A percentile compares a stretch with the other conserved stretches of the same genome.
Conservation (phyloP, 305 asterid genomes). For the Euphrasia arctica region DNA sequence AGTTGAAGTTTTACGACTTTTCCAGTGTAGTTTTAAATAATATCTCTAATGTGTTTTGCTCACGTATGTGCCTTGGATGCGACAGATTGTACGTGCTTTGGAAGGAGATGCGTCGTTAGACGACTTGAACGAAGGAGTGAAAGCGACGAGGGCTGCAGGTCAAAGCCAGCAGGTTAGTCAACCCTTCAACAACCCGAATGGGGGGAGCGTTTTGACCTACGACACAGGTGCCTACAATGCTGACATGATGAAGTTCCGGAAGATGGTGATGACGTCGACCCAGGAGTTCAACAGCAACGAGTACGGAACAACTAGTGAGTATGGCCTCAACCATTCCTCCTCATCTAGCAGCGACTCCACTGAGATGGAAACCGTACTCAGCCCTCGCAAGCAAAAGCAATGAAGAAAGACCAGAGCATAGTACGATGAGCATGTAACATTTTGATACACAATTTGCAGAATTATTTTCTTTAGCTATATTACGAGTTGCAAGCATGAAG, state of each 20-base stretch:
- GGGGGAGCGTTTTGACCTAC: constrained; percentile 3
- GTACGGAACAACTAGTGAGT: constrained; percentile 34
- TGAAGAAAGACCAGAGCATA: neutral
- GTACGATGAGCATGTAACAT: no score
- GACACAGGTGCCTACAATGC: constrained; percentile 35
- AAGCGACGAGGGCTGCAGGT: constrained; percentile 12
- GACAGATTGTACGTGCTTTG: constrained; percentile 36
- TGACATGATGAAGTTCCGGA: constrained; percentile 35
- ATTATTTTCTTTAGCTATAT: no score
- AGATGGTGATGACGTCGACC: constrained; percentile 31
- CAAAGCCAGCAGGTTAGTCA: constrained; percentile 17
- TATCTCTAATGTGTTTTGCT: neutral
- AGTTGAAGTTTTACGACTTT: no score
- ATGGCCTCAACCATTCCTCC: constrained; percentile 37
- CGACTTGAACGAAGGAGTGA: constrained; percentile 32
- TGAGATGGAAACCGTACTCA: constrained; percentile 4
- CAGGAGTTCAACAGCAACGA: constrained; percentile 31
- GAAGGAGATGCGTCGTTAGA: constrained; percentile 36
- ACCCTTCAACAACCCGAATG: constrained; percentile 17
- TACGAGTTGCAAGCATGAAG: no score
- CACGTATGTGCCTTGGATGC: neutral
- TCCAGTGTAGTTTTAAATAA: neutral
- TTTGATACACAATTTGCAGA: no score
- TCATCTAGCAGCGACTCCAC: constrained; percentile 33
- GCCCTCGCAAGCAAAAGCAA: constrained; percentile 7